phyloP scores from a whole-genome alignment of 345 rosid genomes.

The Firmiana major region DNA sequence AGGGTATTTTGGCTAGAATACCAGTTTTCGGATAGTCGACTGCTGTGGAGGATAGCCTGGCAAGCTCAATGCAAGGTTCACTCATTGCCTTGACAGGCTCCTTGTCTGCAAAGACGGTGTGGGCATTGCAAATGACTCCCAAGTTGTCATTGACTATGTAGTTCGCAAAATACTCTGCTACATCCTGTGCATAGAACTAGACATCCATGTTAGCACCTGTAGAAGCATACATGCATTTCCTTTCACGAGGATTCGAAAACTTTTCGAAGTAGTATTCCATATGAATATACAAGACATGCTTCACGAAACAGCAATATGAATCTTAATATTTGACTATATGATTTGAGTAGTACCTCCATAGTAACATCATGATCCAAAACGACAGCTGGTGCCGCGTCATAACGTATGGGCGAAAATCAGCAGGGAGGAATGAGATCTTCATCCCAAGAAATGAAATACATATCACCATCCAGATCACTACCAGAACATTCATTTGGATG shows the following conservation, averaged over 20 bases:
- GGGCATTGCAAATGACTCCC: conserved; percentile 46
- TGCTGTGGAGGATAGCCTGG: conserved; percentile 38
- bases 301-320: background rate
- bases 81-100: conserved; percentile 39
- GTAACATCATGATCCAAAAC: conserved; percentile 27
- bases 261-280: background rate
- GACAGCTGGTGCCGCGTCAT: conserved; percentile 1
- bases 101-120: conserved; percentile 38
- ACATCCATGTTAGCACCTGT: background rate
- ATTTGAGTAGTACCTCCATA: conserved; percentile 28
- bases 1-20: conserved; percentile 44
- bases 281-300: background rate
- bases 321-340: background rate
- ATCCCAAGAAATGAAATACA: conserved; percentile 44
- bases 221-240: no score
- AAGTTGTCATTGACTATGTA: conserved; percentile 45
- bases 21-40: conserved; percentile 67
- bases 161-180: conserved; percentile 41
- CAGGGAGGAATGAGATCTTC: conserved; percentile 28
- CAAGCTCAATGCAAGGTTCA: conserved; percentile 35
- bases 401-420: conserved; percentile 28
- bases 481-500: conserved; percentile 43
- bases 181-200: conserved; percentile 28
- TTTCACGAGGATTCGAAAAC: background rate
- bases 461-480: conserved; percentile 40